Conservation (phyloP, 495 filamentous ascomycete genomes). For the Patellaria atrata region DNA sequence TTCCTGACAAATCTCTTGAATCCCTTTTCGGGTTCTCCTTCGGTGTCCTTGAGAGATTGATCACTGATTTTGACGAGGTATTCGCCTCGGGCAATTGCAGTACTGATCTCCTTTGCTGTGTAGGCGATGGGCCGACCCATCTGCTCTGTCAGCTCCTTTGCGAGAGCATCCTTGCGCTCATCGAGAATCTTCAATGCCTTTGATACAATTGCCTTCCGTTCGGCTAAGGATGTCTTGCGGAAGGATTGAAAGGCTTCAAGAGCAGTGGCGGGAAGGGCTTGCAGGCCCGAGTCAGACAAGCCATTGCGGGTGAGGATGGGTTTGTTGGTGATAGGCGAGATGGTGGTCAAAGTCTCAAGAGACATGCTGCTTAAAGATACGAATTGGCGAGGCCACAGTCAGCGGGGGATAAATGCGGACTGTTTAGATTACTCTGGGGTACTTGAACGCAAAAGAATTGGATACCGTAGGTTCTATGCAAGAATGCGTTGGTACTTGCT, state of each 20-base stretch:
- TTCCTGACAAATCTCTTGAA: conserved; percentile 84
- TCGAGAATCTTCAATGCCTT: conserved; percentile 56
- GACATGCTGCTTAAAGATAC: too few species aligned
- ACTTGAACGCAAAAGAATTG: too few species aligned
- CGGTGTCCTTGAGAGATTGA: conserved; percentile 55
- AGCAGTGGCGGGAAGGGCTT: conserved; percentile 48
- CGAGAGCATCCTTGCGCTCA: conserved; percentile 64
- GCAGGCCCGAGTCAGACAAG: conserved; percentile 49
- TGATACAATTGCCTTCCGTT: conserved; percentile 61
- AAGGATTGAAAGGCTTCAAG: conserved; percentile 58
- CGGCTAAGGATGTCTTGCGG: conserved; percentile 43
- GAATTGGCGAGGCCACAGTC: too few species aligned
- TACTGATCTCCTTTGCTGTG: conserved; percentile 63
- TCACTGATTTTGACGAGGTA: conserved; percentile 68
- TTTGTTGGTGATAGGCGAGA: conserved; percentile 74
- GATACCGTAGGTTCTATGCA: too few species aligned
- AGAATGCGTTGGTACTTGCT: too few species aligned
- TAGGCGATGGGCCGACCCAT: conserved; percentile 90
- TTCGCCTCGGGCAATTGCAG: conserved; percentile 64
- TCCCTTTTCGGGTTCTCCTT: conserved; percentile 66
- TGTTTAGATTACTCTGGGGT: too few species aligned
- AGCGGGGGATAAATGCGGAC: too few species aligned
- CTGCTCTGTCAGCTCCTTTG: conserved; percentile 71
- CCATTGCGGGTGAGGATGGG: conserved; percentile 62
- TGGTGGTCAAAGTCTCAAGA: conserved; percentile 68